A percentile compares a stretch with the other conserved stretches of the same genome.
Evolutionary conservation across 495 filamentous ascomycete genomes (phyloP).

Genomic region (Trichoderma virens): DNA sequence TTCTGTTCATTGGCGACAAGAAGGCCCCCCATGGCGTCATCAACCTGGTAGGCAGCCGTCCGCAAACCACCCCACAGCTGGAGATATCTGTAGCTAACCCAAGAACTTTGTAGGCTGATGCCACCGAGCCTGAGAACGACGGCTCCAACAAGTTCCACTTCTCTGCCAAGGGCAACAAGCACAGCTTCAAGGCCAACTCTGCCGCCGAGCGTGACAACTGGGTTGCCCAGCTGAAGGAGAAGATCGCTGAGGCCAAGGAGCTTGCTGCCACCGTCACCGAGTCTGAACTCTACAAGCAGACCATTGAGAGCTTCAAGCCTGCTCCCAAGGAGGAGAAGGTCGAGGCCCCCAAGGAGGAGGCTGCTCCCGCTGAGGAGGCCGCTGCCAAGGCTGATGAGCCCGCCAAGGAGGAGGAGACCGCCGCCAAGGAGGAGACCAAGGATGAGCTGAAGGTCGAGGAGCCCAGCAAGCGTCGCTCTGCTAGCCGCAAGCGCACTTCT

Average conservation of each 20-base stretch:
- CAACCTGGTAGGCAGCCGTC: slow-evolving; percentile 58
- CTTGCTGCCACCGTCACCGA: slow-evolving; percentile 57
- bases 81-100: slow-evolving; percentile 15
- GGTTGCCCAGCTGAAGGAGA: slow-evolving; percentile 68
- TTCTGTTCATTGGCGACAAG: slow-evolving; percentile 85
- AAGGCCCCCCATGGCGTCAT: slow-evolving; percentile 69
- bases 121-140: slow-evolving; percentile 67
- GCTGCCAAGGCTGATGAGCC: slow-evolving; percentile 31
- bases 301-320: slow-evolving; percentile 64
- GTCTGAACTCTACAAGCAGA: slow-evolving; percentile 72
- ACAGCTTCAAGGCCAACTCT: slow-evolving; percentile 72
- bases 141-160: slow-evolving; percentile 74
- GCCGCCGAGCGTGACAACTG: slow-evolving; percentile 81
- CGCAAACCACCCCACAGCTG: neutral
- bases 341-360: slow-evolving; percentile 42
- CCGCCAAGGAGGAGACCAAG: slow-evolving; percentile 33
- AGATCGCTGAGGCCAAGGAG: slow-evolving; percentile 70
- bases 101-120: slow-evolving; percentile 54
- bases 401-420: slow-evolving; percentile 27
- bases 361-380: slow-evolving; percentile 34
- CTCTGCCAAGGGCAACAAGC: slow-evolving; percentile 78
- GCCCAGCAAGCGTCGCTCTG: slow-evolving; percentile 60
- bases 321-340: slow-evolving; percentile 40
- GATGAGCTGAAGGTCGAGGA: slow-evolving; percentile 43
- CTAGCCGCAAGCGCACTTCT: slow-evolving; percentile 78